phyloP scores from a whole-genome alignment of 1,284 basidiomycete species.

The Leccinum fuscescens region DNA sequence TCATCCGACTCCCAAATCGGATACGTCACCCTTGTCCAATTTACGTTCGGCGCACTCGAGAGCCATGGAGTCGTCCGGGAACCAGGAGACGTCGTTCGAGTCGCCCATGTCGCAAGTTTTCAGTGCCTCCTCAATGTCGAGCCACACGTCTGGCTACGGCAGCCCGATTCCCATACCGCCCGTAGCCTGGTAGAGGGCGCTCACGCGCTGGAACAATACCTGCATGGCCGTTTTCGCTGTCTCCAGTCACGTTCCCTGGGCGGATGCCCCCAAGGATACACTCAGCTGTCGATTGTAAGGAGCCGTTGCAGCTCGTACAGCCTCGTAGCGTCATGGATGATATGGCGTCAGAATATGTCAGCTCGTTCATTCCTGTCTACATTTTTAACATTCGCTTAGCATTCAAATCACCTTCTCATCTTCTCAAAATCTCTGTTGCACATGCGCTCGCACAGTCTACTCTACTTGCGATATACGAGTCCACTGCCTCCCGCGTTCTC shows the following conservation, averaged over 20 bases:
- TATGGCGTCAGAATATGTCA: slow-evolving; percentile 37
- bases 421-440: slow-evolving; percentile 86
- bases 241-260: slow-evolving; percentile 44
- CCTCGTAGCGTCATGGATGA: background rate
- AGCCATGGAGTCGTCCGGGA: slow-evolving; percentile 56
- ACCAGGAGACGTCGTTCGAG: slow-evolving; percentile 50
- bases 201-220: slow-evolving; percentile 53
- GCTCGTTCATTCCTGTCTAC: background rate
- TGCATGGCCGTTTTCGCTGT: slow-evolving; percentile 41
- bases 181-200: slow-evolving; percentile 44
- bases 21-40: slow-evolving; percentile 39
- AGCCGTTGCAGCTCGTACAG: background rate
- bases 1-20: slow-evolving; percentile 37
- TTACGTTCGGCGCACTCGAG: slow-evolving; percentile 43
- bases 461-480: slow-evolving; percentile 87
- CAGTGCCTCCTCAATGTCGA: slow-evolving; percentile 32
- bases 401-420: slow-evolving; percentile 85
- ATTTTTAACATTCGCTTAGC: slow-evolving; percentile 44
- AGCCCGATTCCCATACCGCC: slow-evolving; percentile 70
- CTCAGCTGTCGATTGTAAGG: background rate
- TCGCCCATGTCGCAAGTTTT: slow-evolving; percentile 41
- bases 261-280: slow-evolving; percentile 36
- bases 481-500: slow-evolving; percentile 76
- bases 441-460: slow-evolving; percentile 96
- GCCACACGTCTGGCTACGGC: slow-evolving; percentile 37